phyloP scores from a whole-genome alignment of 2,329 filamentous ascomycete species.

The Neurospora sp. region DNA sequence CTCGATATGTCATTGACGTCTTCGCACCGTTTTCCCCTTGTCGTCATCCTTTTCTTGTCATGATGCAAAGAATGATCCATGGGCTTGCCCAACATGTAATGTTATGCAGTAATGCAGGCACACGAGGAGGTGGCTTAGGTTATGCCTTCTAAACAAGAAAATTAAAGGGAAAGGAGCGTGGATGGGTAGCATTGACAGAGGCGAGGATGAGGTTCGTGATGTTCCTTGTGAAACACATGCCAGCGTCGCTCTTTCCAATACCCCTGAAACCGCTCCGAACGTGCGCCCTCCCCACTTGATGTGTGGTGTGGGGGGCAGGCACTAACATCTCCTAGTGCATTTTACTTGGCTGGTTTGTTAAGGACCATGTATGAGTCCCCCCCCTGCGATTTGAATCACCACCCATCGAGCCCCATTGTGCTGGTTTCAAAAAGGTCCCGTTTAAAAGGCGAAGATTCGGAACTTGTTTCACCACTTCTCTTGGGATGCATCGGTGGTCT shows the following conservation, averaged over 20 bases:
- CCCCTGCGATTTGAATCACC: not conserved
- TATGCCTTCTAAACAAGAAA: not conserved
- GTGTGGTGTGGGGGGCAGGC: not conserved
- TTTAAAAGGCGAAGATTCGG: not conserved
- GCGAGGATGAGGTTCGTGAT: not conserved
- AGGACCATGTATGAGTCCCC: not conserved
- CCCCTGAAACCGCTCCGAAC: not conserved
- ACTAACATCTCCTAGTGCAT: not conserved
- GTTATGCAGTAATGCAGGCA: not conserved
- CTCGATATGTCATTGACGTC: not conserved
- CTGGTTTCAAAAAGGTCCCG: not conserved
- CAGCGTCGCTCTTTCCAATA: not conserved
- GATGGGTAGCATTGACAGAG: not conserved
- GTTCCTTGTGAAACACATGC: not conserved
- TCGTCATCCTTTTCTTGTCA: not conserved
- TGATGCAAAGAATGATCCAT: not conserved
- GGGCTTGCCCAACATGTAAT: not conserved
- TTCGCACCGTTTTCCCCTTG: not conserved
- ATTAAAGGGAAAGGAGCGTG: not conserved
- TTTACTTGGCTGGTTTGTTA: not conserved
- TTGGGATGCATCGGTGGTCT: not conserved
- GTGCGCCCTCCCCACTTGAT: not conserved
- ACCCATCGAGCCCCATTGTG: not conserved
- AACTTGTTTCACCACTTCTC: not conserved
- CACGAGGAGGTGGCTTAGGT: not conserved